Evolutionary conservation across 805 yeast genomes (phyloP).

Genomic region (Candida sonorensis): DNA sequence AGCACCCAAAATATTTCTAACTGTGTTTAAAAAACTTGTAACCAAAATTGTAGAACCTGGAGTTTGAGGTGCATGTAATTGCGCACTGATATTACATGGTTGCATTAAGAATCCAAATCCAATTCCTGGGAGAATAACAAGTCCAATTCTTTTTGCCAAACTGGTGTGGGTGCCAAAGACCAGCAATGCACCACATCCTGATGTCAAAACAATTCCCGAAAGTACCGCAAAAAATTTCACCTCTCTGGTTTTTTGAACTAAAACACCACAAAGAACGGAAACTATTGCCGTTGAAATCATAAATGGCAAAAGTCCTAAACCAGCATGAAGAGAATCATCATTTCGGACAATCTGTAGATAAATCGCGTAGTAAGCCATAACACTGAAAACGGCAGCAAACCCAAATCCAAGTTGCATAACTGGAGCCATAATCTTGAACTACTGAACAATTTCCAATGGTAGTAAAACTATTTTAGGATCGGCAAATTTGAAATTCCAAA

Average conservation of each 20-base stretch:
- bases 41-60: conserved; percentile 44
- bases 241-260: conserved; percentile 30
- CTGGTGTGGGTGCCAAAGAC: conserved; percentile 35
- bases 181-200: conserved; percentile 39
- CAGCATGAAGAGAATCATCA: conserved; percentile 36
- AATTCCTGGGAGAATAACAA: conserved; percentile 38
- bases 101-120: conserved; percentile 41
- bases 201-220: conserved; percentile 30
- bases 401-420: conserved; percentile 31
- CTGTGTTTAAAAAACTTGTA: conserved; percentile 38
- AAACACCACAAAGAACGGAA: conserved; percentile 32
- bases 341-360: conserved; percentile 44
- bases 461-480: conserved; percentile 44
- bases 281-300: conserved; percentile 35
- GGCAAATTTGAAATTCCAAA: conserved; percentile 35
- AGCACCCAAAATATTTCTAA: conserved; percentile 40
- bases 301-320: conserved; percentile 37
- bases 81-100: conserved; percentile 35
- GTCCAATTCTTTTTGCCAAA: conserved; percentile 33
- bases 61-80: conserved; percentile 43
- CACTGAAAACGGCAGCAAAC: conserved; percentile 34
- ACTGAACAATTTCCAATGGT: conserved; percentile 30
- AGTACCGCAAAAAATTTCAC: conserved; percentile 35
- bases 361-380: conserved; percentile 31
- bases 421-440: conserved; percentile 32